Conservation (phyloP, 73 alveolate genomes). For the Paramecium octaurelia region DNA sequence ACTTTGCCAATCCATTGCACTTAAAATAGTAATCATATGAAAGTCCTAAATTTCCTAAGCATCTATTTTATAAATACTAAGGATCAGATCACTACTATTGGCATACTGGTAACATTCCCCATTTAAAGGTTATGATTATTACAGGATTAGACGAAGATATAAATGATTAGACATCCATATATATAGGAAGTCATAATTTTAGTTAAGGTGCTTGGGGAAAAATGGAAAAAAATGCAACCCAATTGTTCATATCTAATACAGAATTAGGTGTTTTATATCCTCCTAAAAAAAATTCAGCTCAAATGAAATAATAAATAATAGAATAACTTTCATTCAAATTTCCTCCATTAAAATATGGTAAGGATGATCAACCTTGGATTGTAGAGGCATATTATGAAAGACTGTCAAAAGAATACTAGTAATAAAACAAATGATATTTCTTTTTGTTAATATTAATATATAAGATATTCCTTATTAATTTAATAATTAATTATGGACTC, state of each 20-base stretch:
- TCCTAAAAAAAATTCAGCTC: conserved; percentile 4
- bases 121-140: conserved; percentile 47
- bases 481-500: conserved; percentile 8
- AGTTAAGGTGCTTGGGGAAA: conserved; percentile 64
- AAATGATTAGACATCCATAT: conserved; percentile 36
- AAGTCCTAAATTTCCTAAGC: conserved; percentile 41
- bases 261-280: conserved; percentile 57
- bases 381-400: background rate
- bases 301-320: background rate
- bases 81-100: conserved; percentile 43
- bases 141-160: conserved; percentile 34
- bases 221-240: conserved; percentile 48
- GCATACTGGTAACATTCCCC: conserved; percentile 59
- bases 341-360: conserved; percentile 23
- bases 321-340: conserved; percentile 19
- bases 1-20: conserved; percentile 48
- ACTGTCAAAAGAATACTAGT: background rate
- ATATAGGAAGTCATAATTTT: conserved; percentile 58
- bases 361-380: conserved; percentile 34
- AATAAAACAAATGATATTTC: background rate
- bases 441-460: background rate
- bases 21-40: background rate
- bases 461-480: background rate
- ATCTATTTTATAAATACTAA: conserved; percentile 21
- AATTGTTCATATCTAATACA: conserved; percentile 44